Conservation (phyloP, 176 grass and related monocot genomes). For the Triticum dicoccoides region DNA sequence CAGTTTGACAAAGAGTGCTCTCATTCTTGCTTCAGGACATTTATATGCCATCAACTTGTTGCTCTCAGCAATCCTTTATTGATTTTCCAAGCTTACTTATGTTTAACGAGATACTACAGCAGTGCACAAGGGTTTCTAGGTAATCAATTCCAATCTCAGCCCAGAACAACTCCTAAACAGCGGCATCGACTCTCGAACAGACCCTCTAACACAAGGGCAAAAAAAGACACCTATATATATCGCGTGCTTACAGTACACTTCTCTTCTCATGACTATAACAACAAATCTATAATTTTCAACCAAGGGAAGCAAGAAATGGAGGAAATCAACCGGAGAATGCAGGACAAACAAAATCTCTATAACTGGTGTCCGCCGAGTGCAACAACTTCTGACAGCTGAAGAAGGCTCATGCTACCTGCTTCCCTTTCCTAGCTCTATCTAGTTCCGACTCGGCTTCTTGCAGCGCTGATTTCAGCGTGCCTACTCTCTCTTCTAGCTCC, state of each 20-base stretch:
- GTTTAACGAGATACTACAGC: neutral
- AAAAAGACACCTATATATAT: constrained; percentile 29
- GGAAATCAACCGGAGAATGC: constrained; percentile 22
- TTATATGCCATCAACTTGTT: neutral
- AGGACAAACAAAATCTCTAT: constrained; percentile 27
- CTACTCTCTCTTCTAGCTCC: constrained; percentile 77
- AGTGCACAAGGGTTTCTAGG: neutral
- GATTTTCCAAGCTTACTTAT: neutral
- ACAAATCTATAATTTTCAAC: constrained; percentile 23
- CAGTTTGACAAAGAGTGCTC: no score
- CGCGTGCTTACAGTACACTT: constrained; percentile 13
- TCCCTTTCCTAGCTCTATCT: constrained; percentile 81
- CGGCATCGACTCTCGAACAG: neutral
- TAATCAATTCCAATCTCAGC: no score
- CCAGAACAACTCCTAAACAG: neutral
- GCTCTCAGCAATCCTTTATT: neutral
- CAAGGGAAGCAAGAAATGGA: constrained; percentile 8
- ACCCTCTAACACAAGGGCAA: neutral
- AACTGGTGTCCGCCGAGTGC: neutral
- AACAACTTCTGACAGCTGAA: constrained; percentile 18
- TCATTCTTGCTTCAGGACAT: no score
- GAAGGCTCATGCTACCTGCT: constrained; percentile 54
- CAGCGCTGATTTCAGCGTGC: constrained; percentile 56
- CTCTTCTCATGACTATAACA: constrained; percentile 27
- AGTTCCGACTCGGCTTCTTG: constrained; percentile 66